Evolutionary conservation across 176 grass and related monocot species (phyloP).

Genomic region (Cenchrus americanus): DNA sequence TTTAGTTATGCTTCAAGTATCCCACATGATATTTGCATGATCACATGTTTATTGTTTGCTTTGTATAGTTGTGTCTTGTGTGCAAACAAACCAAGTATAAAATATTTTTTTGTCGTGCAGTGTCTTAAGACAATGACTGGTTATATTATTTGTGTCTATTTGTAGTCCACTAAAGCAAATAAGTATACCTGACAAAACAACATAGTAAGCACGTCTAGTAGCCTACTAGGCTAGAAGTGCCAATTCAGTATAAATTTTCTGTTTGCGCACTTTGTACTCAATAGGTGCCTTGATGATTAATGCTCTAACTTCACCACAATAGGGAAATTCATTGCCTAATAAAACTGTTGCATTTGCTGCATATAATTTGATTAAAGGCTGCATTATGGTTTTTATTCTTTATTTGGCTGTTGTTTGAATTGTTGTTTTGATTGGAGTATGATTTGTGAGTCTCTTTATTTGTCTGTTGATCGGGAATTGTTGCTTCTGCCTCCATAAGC

Average conservation of each 20-base stretch:
- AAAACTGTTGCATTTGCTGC: conserved; percentile 22
- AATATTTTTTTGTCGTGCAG: neutral
- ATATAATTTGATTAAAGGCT: neutral
- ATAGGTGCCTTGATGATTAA: neutral
- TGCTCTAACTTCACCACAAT: neutral
- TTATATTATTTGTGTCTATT: neutral
- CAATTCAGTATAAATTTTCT: neutral
- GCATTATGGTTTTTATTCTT: neutral
- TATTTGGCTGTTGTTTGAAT: neutral
- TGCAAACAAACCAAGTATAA: neutral
- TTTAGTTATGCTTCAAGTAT: neutral
- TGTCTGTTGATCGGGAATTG: neutral
- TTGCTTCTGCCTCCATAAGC: neutral
- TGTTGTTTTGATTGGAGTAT: neutral
- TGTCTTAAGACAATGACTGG: neutral
- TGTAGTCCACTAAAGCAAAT: neutral
- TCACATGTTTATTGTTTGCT: neutral
- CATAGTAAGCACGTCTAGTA: neutral
- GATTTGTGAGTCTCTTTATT: neutral
- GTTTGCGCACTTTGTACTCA: neutral
- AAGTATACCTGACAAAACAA: neutral
- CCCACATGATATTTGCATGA: neutral
- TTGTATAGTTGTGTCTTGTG: neutral
- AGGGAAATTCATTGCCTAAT: neutral
- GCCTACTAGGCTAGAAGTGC: conserved; percentile 10